A percentile compares a stretch with the other conserved stretches of the same genome.
phyloP scores from a whole-genome alignment of 2,329 filamentous ascomycete genomes.

The Fusarium praegraminearum region DNA sequence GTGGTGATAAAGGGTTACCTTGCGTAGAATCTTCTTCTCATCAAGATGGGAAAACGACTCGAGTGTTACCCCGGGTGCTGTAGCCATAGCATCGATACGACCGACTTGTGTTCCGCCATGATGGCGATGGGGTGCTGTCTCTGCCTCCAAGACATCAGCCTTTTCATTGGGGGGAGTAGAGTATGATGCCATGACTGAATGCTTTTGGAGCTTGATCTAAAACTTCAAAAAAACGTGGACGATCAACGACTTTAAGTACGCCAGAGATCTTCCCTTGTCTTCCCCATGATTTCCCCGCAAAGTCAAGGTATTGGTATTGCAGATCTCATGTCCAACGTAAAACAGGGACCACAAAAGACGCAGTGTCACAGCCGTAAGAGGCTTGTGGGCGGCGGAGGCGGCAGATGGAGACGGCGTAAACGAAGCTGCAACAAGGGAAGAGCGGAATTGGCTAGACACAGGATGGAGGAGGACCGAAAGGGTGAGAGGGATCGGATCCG shows the following conservation, averaged over 20 bases:
- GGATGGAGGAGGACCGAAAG: conserved; percentile 7
- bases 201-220: neutral
- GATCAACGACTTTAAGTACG: conserved; percentile 38
- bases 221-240: conserved; percentile 15
- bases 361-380: conserved; percentile 25
- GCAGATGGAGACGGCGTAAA: conserved; percentile 17
- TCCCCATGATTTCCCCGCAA: conserved; percentile 36
- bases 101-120: conserved; percentile 18
- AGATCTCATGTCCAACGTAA: conserved; percentile 5
- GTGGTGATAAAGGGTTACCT: conserved; percentile 50
- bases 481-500: conserved; percentile 34
- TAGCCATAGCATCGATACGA: conserved; percentile 27
- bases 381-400: conserved; percentile 27
- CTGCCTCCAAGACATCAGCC: conserved; percentile 40
- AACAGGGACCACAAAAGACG: neutral
- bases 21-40: conserved; percentile 70
- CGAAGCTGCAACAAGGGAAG: neutral
- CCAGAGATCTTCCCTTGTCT: conserved; percentile 17
- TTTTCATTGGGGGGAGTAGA: conserved; percentile 39
- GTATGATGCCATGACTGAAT: conserved; percentile 28
- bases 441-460: conserved; percentile 14
- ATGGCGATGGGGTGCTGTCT: conserved; percentile 23
- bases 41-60: conserved; percentile 47
- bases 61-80: conserved; percentile 35
- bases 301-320: conserved; percentile 1